Evolutionary conservation across 2,329 filamentous ascomycete species (phyloP), one percentile per base, ranked within the genome.

Genomic region (Parasarocladium wereldwijsianum): DNA sequence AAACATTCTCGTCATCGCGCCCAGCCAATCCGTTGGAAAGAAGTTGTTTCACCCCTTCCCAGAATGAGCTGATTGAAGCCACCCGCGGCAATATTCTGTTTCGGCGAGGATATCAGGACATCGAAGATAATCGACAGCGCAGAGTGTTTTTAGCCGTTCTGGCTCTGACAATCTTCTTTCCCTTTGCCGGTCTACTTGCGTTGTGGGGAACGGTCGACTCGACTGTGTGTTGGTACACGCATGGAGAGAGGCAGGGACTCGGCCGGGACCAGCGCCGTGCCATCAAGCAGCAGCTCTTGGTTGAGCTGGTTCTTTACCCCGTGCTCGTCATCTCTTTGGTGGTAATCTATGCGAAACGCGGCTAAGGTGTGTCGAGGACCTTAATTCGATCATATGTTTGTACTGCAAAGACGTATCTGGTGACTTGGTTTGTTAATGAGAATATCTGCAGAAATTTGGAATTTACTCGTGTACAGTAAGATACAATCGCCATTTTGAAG

Each of bases 141-240:
- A 32, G 35, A 0, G 54, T 58, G 30, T 67, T 64, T 37, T 39
- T 46, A 7, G 24, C 43, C 9, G 52, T 64, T 36, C 40, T 55
- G 25, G 17, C 45, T 1, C 26, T 62, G 24, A 57, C 55, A 12
- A 32, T 60, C 2, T 23, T 48, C 6, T 51, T 69, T n/a, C 65
- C 65, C 0, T 59, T 68, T 27, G 43, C 63, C 8, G 55, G 60
- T 0, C 34, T 63, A 1, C 40, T 66, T 6, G 57, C 59, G 1
- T 49, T 64, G 16, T 47, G 42, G 8, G 61, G 62, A 8, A 51
- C 45, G 9, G 58, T 67, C 26, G 54, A 64, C 37, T 46, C 49
- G 1, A 54, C 54, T 0, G 51, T 69, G 17, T 54, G 54, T 6
- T 69, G 63, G 63, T 57, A 54, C 31, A 65, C 63, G 0, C 44